Evolutionary conservation across 768 basidiomycete species (phyloP).

Genomic region (Mycena rebaudengoi): DNA sequence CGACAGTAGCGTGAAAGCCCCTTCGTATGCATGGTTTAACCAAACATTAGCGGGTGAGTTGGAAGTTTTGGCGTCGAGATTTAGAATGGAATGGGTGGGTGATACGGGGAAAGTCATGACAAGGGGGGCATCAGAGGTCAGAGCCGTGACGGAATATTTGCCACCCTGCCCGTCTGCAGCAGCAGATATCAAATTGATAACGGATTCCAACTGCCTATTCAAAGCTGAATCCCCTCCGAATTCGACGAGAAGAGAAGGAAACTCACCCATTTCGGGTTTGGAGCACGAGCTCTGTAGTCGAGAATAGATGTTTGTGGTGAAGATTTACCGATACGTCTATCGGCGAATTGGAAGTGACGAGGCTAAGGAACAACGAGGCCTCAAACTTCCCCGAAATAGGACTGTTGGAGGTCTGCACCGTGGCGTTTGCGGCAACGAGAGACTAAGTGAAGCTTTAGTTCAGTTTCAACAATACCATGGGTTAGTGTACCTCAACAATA

Average conservation of each 20-base stretch:
- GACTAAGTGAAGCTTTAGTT: constrained; percentile 31
- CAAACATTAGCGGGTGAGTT: constrained; percentile 41
- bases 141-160: constrained; percentile 36
- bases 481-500: constrained; percentile 41
- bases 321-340: constrained; percentile 52
- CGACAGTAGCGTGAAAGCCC: constrained; percentile 34
- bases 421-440: constrained; percentile 37
- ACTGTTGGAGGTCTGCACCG: constrained; percentile 50
- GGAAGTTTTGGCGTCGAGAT: constrained; percentile 31
- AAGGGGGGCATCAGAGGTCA: constrained; percentile 39
- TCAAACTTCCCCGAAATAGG: constrained; percentile 57
- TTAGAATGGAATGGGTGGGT: constrained; percentile 37
- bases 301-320: constrained; percentile 36
- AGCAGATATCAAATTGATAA: constrained; percentile 16
- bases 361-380: constrained; percentile 34
- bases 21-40: constrained; percentile 42
- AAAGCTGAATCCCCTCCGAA: background rate
- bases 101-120: constrained; percentile 32
- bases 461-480: background rate
- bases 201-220: constrained; percentile 17
- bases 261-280: constrained; percentile 53
- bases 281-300: constrained; percentile 34
- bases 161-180: constrained; percentile 32
- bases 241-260: background rate
- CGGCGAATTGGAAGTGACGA: constrained; percentile 51